These are phyloP conservation scores for Pythium rishiriense DNA, from an alignment of 352 stramenopile species.

Conservation along the genomic window DNA sequence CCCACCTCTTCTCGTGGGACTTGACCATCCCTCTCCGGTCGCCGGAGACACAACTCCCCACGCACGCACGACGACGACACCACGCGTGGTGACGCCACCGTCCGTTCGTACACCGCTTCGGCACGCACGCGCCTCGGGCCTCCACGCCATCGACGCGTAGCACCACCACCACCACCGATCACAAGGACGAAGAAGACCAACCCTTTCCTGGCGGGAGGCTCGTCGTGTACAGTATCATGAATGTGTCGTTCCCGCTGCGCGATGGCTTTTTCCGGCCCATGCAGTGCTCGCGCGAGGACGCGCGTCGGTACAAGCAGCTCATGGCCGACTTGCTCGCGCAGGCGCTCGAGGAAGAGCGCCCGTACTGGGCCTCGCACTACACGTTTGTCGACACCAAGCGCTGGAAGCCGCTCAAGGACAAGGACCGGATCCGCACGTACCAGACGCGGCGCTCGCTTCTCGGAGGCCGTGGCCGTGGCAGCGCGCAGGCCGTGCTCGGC, in stretches of 20 bases:
- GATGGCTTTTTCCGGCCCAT: constrained; percentile 24
- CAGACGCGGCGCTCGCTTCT: constrained; percentile 7
- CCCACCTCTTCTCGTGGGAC: too few relatives aligned
- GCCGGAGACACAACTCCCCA: too few relatives aligned
- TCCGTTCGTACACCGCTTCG: neutral
- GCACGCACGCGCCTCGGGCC: too few relatives aligned
- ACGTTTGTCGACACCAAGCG: constrained; percentile 7
- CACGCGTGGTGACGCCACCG: neutral
- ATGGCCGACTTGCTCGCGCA: constrained; percentile 7
- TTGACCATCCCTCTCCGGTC: too few relatives aligned
- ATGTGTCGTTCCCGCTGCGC: constrained; percentile 28
- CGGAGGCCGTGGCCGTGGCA: neutral
- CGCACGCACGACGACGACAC: neutral
- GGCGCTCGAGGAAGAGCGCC: constrained; percentile 23
- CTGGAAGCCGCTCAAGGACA: constrained; percentile 24
- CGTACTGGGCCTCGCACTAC: constrained; percentile 21
- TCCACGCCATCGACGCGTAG: too few relatives aligned
- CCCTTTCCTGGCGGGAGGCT: too few relatives aligned
- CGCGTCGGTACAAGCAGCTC: constrained; percentile 12
- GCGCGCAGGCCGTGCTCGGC: constrained; percentile 33
- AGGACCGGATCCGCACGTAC: constrained; percentile 20
- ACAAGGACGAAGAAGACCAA: too few relatives aligned
- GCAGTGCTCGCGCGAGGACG: constrained; percentile 13
- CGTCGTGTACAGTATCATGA: constrained; percentile 9
- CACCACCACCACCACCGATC: too few relatives aligned